Evolutionary conservation across 768 basidiomycete genomes (phyloP).

Genomic region (Panaeolus cyanescens): DNA sequence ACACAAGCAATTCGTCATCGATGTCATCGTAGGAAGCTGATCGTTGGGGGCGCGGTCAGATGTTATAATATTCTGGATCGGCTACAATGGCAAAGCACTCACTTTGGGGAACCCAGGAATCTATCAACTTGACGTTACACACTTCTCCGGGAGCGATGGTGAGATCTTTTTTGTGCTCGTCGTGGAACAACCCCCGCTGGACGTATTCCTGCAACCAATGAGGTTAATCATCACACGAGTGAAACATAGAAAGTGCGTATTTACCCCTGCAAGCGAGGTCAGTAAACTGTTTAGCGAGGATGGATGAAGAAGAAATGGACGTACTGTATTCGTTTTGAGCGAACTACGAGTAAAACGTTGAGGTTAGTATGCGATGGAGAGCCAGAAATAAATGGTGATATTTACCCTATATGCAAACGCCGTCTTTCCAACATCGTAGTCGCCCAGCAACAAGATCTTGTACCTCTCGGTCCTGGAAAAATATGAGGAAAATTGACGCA

Average conservation of each 20-base stretch:
- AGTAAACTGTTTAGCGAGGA: background rate
- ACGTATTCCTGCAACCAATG: slow-evolving; percentile 12
- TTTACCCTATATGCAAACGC: slow-evolving; percentile 27
- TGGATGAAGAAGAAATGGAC: background rate
- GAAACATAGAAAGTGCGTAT: background rate
- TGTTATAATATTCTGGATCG: background rate
- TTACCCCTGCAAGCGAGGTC: background rate
- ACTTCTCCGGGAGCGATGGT: slow-evolving; percentile 8
- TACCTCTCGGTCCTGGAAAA: slow-evolving; percentile 16
- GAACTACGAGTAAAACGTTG: slow-evolving; percentile 14
- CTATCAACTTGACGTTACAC: slow-evolving; percentile 16
- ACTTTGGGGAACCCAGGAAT: slow-evolving; percentile 26
- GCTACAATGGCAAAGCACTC: background rate
- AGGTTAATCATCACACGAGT: background rate
- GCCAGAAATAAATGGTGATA: background rate
- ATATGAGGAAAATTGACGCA: slow-evolving; percentile 16
- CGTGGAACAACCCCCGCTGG: slow-evolving; percentile 16
- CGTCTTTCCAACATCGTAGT: slow-evolving; percentile 29
- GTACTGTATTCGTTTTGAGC: slow-evolving; percentile 20
- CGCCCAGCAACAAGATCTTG: slow-evolving; percentile 27
- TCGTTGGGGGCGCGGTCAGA: background rate
- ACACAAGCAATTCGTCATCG: slow-evolving; percentile 17
- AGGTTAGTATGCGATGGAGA: background rate
- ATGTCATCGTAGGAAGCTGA: slow-evolving; percentile 11
- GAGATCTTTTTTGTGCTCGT: slow-evolving; percentile 15